Evolutionary conservation across 2,329 filamentous ascomycete species (phyloP), one percentile per base, ranked within the genome.

Genomic region (Colletotrichum orchidophilum): DNA sequence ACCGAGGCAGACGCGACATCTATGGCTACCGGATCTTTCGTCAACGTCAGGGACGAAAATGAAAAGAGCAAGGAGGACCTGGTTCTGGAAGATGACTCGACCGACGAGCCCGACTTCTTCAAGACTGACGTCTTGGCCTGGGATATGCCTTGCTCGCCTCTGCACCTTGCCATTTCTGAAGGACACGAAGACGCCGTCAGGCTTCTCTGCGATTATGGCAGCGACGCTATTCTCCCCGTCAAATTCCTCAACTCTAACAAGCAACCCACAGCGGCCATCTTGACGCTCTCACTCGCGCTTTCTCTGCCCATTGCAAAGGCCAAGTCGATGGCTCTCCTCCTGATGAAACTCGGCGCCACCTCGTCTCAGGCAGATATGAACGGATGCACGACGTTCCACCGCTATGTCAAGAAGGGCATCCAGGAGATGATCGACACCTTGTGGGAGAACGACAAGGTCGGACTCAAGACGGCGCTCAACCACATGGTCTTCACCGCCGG

Each of bases 41-140:
- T 96, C 74, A 93, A 94, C 63, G 82, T 95, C 71, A 85, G 86
- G 57, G 82, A 83, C 24, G 81, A 81, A 24, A 79, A 83, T n/a
- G 78, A 83, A 5, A 65, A 77, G n/a, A 73, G 72, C 8, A 75
- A 76, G 0, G 76, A 80, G 1, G 82, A 86, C 33, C 83, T 87
- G 1, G 81, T 79, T 11, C 75, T 86, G 1, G 88, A 91, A 6
- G 88, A 90, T 18, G 39, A 46, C 7, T 76, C 76, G 8, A 83
- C 88, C 26, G 86, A 92, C 11, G 92, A 93, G 24, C 93, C 94
- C 1, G 94, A 97, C 79, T 88, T 95, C 63, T 96, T 93, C 78
- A 90, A 96, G 74, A 87, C 95, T 71, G 91, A 97, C 74, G 88
- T 92, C 1, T 78, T 93, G n/a, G 90, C 93, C 1, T 97, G 94